Base-by-base conservation (phyloP, 2,329 filamentous ascomycete species). In the Myriosclerotinia curreyana region DNA sequence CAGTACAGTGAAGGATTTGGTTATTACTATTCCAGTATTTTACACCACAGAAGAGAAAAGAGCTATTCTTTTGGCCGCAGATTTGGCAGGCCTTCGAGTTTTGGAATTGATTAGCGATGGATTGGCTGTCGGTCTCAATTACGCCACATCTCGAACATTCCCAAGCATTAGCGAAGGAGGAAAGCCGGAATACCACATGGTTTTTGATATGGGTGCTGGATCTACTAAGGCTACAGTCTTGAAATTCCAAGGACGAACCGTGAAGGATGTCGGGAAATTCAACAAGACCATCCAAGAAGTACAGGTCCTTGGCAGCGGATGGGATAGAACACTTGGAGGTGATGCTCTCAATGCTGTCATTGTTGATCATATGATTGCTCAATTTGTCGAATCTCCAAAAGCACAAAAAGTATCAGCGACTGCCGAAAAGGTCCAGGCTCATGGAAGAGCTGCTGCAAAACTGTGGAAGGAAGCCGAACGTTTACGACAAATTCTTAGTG, bases 261-360 rank as follows among this genome's bases (percentile, higher is more conserved):
- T 98, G 67, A 99, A 98, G 82, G 94, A 97, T 71, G 79, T 94
- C 63, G 93, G 92, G 69, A 92, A 90, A 76, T 94, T 86, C 80
- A 98, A 97, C 82, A 98, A 98, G 84, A 97, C 92, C 1, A 80
- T 99, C 40, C 95, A 98, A 75, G 95, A 99, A 76, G 89, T 98
- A n/a, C 86, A 92, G 67, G 91, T 96, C 46, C 72, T 97, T 52
- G 93, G 94, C 65, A 84, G 84, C 70, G 92, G 91, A 66, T 99
- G 91, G 90, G 95, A 99, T 74, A 86, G 86, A 72, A 90, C 89
- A 3, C 86, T 99, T 22, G 95, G 95, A 65, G 95, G 95, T 63
- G 94, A 99, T 74, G 82, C 88, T 42, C 82, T 99, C 67, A 99
- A 97, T 76, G 85, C 89, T 65, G 80, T 96, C 66, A 92, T 99